These are phyloP conservation scores for Nannizzia gypsea DNA, from an alignment of 2,329 filamentous ascomycete species.

Conservation along the genomic window DNA sequence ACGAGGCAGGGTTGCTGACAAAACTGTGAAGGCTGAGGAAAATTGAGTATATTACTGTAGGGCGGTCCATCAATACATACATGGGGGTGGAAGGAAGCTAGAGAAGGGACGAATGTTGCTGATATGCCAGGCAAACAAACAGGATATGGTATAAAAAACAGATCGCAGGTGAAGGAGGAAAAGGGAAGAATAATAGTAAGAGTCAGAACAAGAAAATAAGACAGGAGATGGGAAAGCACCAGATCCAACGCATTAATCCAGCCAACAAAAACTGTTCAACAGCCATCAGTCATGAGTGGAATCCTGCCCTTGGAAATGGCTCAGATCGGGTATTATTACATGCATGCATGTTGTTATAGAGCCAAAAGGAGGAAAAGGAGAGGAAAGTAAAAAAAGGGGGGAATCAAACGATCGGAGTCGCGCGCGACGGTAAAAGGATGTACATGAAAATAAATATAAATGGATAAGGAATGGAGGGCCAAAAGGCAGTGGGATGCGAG, in stretches of 20 bases:
- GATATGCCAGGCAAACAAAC: constrained; percentile 2
- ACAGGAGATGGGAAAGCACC: background rate
- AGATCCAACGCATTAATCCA: constrained; percentile 1
- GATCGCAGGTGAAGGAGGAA: too few relatives aligned
- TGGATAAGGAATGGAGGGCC: too few relatives aligned
- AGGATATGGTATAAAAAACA: background rate
- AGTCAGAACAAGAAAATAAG: background rate
- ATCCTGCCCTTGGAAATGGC: constrained; percentile 1
- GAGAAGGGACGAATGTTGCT: background rate
- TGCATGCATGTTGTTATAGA: background rate
- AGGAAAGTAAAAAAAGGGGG: background rate
- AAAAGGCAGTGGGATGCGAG: background rate
- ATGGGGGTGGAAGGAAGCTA: background rate
- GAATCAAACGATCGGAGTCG: background rate
- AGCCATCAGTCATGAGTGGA: constrained; percentile 4
- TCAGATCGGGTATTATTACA: constrained; percentile 2
- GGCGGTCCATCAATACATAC: background rate
- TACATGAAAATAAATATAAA: background rate
- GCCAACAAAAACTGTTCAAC: constrained; percentile 3
- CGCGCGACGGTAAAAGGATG: background rate
- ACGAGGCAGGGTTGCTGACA: background rate
- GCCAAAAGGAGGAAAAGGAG: background rate
- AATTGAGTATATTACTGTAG: background rate
- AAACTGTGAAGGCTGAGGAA: background rate
- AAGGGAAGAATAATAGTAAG: too few relatives aligned